A percentile compares a stretch with the other conserved stretches of the same genome.
Evolutionary conservation across 129 eudicot species (phyloP).

Genomic region (Flaveria sonorensis): DNA sequence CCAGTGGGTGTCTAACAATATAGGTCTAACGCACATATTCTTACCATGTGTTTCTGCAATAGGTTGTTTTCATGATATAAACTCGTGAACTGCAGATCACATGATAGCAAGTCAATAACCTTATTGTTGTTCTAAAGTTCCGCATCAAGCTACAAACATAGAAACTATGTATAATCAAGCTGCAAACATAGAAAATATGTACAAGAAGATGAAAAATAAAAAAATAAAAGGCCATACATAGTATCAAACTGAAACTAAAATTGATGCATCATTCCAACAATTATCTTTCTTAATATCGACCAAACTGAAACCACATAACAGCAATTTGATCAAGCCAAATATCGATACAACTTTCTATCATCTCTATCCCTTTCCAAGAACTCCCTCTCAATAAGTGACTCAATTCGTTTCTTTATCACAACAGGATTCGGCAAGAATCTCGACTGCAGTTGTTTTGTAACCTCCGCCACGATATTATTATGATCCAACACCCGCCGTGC

Average conservation of each 20-base stretch:
- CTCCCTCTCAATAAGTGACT: conserved; percentile 58
- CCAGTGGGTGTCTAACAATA: no score
- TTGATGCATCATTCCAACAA: conserved; percentile 22
- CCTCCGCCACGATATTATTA: conserved; percentile 53
- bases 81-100: no score
- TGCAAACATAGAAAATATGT: no score
- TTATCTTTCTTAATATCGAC: not conserved
- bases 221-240: not conserved
- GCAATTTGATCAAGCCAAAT: conserved; percentile 44
- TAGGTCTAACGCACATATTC: no score
- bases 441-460: conserved; percentile 57
- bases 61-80: no score
- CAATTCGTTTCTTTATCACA: conserved; percentile 54
- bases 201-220: no score
- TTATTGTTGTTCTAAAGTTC: no score
- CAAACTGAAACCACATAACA: conserved; percentile 12
- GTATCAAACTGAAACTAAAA: conserved; percentile 21
- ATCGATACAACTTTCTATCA: conserved; percentile 59
- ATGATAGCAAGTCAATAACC: no score
- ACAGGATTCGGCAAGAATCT: conserved; percentile 56
- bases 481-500: conserved; percentile 52
- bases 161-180: no score
- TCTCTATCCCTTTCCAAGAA: conserved; percentile 56
- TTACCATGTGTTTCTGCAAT: no score
- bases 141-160: no score